phyloP scores from a whole-genome alignment of 108 stramenopile genomes.

The Aureococcus anophagefferens region DNA sequence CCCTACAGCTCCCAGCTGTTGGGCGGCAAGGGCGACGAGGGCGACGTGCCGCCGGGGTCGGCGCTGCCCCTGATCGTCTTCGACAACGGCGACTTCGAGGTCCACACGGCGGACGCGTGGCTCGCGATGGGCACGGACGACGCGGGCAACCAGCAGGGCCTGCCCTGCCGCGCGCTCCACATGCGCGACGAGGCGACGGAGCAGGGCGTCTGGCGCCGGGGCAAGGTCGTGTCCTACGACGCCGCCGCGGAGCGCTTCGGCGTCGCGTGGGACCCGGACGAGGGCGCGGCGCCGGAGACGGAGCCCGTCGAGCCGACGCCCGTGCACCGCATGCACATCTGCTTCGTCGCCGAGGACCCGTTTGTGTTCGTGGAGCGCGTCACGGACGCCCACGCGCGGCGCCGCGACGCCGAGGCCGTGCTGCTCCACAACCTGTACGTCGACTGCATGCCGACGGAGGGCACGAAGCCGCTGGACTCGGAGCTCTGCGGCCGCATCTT shows the following conservation, averaged over 20 bases:
- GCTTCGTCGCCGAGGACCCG: slow-evolving; percentile 37
- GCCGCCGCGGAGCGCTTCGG: not conserved
- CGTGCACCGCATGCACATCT: slow-evolving; percentile 34
- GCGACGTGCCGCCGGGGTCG: not conserved
- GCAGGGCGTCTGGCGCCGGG: slow-evolving; percentile 3
- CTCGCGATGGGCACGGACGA: slow-evolving; percentile 22
- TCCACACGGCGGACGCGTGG: slow-evolving; percentile 32
- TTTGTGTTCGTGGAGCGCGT: slow-evolving; percentile 20
- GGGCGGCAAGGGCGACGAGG: not conserved
- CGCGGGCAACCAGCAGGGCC: not conserved
- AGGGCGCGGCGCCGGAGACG: not conserved
- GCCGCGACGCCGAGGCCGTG: slow-evolving; percentile 3
- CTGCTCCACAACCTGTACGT: slow-evolving; percentile 22
- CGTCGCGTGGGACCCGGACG: slow-evolving; percentile 3
- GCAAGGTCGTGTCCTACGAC: not conserved
- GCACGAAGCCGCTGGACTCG: slow-evolving; percentile 10
- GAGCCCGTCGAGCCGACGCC: not conserved
- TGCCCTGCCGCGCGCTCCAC: slow-evolving; percentile 7
- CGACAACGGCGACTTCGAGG: slow-evolving; percentile 41
- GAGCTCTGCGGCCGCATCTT: slow-evolving; percentile 19
- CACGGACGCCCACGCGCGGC: slow-evolving; percentile 6
- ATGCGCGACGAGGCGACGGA: not conserved
- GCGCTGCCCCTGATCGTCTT: slow-evolving; percentile 36
- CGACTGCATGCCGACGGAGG: slow-evolving; percentile 32
- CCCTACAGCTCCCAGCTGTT: not conserved